Base-by-base conservation (phyloP, 768 basidiomycete genomes). In the Lanmaoa pseudosensibilis region DNA sequence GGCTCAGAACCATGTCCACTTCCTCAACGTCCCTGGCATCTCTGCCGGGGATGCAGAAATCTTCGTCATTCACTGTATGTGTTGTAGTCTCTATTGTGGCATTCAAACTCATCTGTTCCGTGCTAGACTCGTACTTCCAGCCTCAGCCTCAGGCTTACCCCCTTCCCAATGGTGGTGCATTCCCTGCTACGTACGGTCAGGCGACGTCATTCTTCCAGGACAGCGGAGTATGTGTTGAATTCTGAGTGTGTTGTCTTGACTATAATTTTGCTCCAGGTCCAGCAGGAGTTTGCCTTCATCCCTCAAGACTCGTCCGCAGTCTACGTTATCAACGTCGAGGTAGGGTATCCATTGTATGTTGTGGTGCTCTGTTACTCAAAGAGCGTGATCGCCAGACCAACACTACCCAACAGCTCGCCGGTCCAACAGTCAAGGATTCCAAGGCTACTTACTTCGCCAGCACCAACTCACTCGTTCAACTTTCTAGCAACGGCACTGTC, bases 1-100 rank as follows among this genome's bases (percentile, higher is more conserved):
- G 37, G 91, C 92, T 11, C 85, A 91, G 64, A 95, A 95, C 69
- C 93, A 95, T 67, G 78, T 95, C 51, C 84, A 88, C 69, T 94
- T 92, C 80, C 76, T 94, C 23, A 77, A 89, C 57, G 84, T 90
- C 2, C 88, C 90, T 10, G 79, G 77, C 23, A 77, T 80, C 8
- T 55, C 82, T n/a, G 80, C 87, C 19, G 92, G 92, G 12, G 82
- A 79, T 39, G 87, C 85, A 3, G 76, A 85, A 51, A 87, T 94
- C 55, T 95, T 91, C 61, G 91, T 94, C 27, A 90, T 95, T 57
- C 93, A 95, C 71, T 95, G 90, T 88, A 64, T 62, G 87, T 76
- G n/a, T 30, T 25, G 2, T 23, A 19, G 30, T 37, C 3, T 37
- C 27, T 33, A 1, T 33, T 4, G 11, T 30, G 2, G 21, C 6